These are phyloP conservation scores for Insectozyma bohioensis DNA, from an alignment of 1,139 yeast genomes.

Conservation along the genomic window DNA sequence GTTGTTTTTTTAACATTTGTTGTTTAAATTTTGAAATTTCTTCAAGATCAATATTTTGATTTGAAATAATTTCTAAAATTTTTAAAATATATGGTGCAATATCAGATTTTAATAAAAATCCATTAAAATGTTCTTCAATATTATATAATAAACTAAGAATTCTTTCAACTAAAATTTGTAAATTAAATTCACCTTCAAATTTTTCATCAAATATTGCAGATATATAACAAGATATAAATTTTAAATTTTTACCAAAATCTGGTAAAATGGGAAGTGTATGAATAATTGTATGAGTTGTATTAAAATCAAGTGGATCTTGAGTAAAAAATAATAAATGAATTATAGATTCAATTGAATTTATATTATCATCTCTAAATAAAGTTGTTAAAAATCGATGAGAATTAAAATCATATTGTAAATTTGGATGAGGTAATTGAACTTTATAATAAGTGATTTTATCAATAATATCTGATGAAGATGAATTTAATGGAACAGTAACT, in stretches of 20 bases:
- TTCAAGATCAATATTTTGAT: conserved; percentile 11
- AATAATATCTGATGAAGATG: conserved; percentile 16
- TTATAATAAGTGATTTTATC: conserved; percentile 23
- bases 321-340: conserved; percentile 70
- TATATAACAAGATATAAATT: conserved; percentile 29
- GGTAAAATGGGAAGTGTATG: conserved; percentile 66
- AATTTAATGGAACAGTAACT: conserved; percentile 5
- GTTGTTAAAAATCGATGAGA: conserved; percentile 25
- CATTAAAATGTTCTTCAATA: conserved; percentile 36
- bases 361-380: conserved; percentile 11
- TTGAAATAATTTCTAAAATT: conserved; percentile 30
- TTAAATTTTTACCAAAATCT: conserved; percentile 53
- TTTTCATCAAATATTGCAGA: conserved; percentile 21
- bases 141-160: conserved; percentile 34
- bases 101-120: conserved; percentile 40
- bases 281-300: conserved; percentile 46
- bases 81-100: conserved; percentile 40
- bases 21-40: conserved; percentile 25
- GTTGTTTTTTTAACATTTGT: conserved; percentile 36
- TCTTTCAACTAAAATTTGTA: conserved; percentile 39
- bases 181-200: conserved; percentile 22
- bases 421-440: conserved; percentile 61
- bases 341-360: conserved; percentile 58
- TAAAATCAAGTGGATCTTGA: conserved; percentile 16
- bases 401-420: conserved; percentile 52